Conservation (phyloP, 1,284 basidiomycete genomes). For the Melanopsichium pennsylvanicum region DNA sequence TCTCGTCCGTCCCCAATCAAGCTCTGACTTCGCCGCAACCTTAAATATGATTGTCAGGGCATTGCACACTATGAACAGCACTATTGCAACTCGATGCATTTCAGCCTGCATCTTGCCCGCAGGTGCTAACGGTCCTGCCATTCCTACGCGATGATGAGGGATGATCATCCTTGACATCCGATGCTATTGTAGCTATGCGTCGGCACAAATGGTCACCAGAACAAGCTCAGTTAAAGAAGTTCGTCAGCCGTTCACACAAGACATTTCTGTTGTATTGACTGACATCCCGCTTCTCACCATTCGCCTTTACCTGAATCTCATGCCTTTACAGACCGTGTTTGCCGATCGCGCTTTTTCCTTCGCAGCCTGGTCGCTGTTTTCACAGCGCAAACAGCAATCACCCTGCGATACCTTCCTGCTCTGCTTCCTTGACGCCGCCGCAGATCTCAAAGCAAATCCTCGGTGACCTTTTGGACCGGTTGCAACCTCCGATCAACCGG, state of each 20-base stretch:
- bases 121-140: no score
- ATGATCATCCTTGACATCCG: background rate
- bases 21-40: conserved; percentile 6
- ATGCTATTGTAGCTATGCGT: no score
- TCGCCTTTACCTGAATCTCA: no score
- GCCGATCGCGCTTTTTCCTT: background rate
- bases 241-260: no score
- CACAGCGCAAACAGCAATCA: background rate
- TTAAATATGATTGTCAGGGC: background rate
- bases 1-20: conserved; percentile 5
- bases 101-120: background rate
- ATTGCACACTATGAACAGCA: conserved; percentile 9
- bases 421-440: no score
- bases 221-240: conserved; percentile 1
- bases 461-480: no score
- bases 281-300: conserved; percentile 1
- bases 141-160: background rate
- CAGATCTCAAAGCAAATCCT: no score
- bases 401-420: background rate
- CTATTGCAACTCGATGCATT: conserved; percentile 4
- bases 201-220: no score
- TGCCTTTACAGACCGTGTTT: background rate
- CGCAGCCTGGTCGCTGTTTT: background rate
- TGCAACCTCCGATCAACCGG: background rate
- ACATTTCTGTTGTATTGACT: conserved; percentile 4